Base-by-base conservation (phyloP, 805 yeast genomes). In the Candida nitratophila region DNA sequence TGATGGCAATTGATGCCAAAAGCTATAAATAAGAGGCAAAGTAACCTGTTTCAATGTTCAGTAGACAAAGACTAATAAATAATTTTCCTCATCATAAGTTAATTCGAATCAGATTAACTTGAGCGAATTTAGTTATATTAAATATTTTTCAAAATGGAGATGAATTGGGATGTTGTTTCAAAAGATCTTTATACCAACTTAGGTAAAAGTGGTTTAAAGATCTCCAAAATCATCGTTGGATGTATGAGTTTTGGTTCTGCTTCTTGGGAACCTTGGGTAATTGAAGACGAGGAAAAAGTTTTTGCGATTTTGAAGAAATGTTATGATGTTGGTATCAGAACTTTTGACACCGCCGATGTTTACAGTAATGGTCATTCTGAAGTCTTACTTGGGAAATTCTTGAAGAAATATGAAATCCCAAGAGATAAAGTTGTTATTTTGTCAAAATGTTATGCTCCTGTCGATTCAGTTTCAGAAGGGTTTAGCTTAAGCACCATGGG, bases 401-500 rank as follows among this genome's bases (percentile, higher is more conserved):
- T 79, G 47, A 67, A 69, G 49, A 64, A 67, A 44, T 77, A 66
- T 61, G 62, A 71, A 37, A 79, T 79, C 50, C 69, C 69, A 7
- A 66, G 85, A 50, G 77, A 75, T 37, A 69, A 68, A 37, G 70
- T 79, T 42, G 81, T 78, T n/a, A 78, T 79, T 45, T 46, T 79
- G 50, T 61, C 80, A 26, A 80, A 80, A 60, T 52, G 59, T 19
- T 69, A 45, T 47, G 54, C 44, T 42, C 60, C 65, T 8, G 33
- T 31, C 6, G 33, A 31, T 31, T 9, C 33, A 31, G 21, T 34
- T 20, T 8, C 24, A 16, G 7, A 12, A 19, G 22, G 15, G 3
- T 34, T 34, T 14, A 9, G 11, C 11, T 9, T 19, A 3, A 60
- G 59, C 10, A 73, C 64, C 39, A 31, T 42, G 11, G 43, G 44